Base-by-base conservation (phyloP, 768 basidiomycete species). In the Boletus fagicola region DNA sequence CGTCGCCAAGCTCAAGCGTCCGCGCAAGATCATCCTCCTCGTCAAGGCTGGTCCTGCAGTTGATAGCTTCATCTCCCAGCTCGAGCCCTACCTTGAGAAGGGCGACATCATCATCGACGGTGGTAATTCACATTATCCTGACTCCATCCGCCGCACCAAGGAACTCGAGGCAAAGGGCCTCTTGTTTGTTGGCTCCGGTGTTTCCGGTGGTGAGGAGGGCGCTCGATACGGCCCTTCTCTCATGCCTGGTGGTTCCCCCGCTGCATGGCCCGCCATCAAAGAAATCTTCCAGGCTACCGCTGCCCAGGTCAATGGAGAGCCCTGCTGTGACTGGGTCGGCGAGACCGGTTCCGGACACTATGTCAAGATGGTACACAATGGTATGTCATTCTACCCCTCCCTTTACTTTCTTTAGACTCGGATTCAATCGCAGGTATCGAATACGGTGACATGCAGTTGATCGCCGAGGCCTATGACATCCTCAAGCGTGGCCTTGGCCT, bases 61-160 rank as follows among this genome's bases (percentile, higher is more conserved):
- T 58, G 97, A 99, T 77, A 84, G 85, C 70, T 98, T 98, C 78
- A 99, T 99, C 76, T 68, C 77, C 22, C 90, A 93, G 75, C 88
- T 98, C 59, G 83, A 82, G 58, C 94, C 96, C 54, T 77, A 88
- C 74, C 89, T 99, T 64, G 95, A 98, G 73, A 74, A 85, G 69
- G 97, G 97, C 65, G 97, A 99, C 76, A 98, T 99, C 80, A 84
- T 99, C 81, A 98, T 99, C 65, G 97, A 99, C 74, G 97, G 97
- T 68, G 97, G 97, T 68, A 99, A 99, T 79, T 98, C 96, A 45
- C 94, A 98, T 76, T 99, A 91, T 80, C 97, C 97, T 59, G 97
- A 99, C 75, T 91, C 93, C 36, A 95, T 95, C 77, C 94, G 97
- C 68, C 92, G 97, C 69, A 82, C 87, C 68, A 77, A 92, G 72